Evolutionary conservation across 352 stramenopile species (phyloP).

Genomic region (Phytophthora cactorum): DNA sequence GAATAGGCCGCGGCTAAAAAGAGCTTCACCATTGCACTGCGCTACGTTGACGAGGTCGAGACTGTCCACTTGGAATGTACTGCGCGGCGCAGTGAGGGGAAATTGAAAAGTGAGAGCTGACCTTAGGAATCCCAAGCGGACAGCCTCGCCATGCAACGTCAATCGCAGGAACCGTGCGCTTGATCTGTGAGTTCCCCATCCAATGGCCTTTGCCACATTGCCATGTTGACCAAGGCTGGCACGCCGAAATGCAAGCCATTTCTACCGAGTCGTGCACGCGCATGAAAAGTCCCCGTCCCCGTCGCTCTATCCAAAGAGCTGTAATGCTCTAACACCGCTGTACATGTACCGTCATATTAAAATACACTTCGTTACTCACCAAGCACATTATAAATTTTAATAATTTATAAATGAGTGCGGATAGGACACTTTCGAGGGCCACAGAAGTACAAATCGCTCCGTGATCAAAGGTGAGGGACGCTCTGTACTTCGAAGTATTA

Average conservation of each 20-base stretch:
- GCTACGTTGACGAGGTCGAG: constrained; percentile 3
- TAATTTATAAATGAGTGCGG: not conserved
- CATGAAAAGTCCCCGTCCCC: constrained; percentile 13
- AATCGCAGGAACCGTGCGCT: constrained; percentile 3
- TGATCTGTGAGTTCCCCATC: constrained; percentile 19
- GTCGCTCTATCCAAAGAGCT: too few relatives aligned
- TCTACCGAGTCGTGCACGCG: constrained; percentile 13
- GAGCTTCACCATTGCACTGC: constrained; percentile 20
- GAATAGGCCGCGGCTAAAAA: constrained; percentile 17
- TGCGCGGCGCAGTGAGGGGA: constrained; percentile 17
- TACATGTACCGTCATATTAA: too few relatives aligned
- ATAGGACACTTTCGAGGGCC: constrained; percentile 12
- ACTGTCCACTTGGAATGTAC: constrained; percentile 14
- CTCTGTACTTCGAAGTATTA: too few relatives aligned
- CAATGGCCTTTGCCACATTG: constrained; percentile 9
- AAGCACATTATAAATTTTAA: not conserved
- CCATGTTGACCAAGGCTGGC: constrained; percentile 1
- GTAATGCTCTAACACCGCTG: too few relatives aligned
- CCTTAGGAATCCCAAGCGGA: not conserved
- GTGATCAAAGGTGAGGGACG: too few relatives aligned
- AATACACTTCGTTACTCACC: too few relatives aligned
- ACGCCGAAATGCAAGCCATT: constrained; percentile 17
- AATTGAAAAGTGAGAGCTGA: constrained; percentile 26
- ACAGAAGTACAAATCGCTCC: constrained; percentile 15
- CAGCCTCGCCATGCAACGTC: constrained; percentile 8